Base-by-base conservation (phyloP, 345 rosid genomes). In the Barbarea vulgaris region DNA sequence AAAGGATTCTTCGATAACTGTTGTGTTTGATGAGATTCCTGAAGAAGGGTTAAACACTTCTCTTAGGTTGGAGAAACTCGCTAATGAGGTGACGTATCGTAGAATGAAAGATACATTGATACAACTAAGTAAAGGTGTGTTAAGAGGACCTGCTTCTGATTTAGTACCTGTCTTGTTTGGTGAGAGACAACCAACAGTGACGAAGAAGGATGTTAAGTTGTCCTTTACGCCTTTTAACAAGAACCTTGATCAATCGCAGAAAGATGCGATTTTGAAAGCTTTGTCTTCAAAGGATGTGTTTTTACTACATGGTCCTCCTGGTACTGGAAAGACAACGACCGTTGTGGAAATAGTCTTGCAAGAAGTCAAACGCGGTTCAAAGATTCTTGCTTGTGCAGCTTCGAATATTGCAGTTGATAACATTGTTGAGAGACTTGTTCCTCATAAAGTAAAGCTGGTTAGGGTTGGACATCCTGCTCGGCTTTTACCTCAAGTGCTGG, bases 361-460 rank as follows among this genome's bases (percentile, higher is more conserved):
- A 84, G 97, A 92, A 87, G 98, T 92, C 54, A 92, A 95, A 70
- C 87, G 88, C 54, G 98, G 98, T 67, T 86, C 93, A n/a, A 95
- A 90, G 84, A 88, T 95, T 74, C 96, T 95, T 69, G 99, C 97
- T 15, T 95, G 98, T 77, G 97, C 97, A 51, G 97, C 99, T 84
- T 92, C 99, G 64, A 92, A 95, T 80, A 89, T 95, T 77, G 99
- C 99, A 15, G 99, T 95, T 4, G 99, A 95, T 83, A 92, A 95
- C 84, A 90, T 95, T 69, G 99, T 95, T 65, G 98, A 95, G 83
- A 86, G 96, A 71, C 95, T 95, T 67, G 94, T 85, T 80, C 85
- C 89, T 72, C 97, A 95, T 79, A 89, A 86, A 70, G 92, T 92
- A 34, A 95, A 90, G 87, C 56, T 90, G 84, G 99, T 95, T 80